Base-by-base conservation (phyloP, 164 flowering plant species). In the Paratinospora sagittata region DNA sequence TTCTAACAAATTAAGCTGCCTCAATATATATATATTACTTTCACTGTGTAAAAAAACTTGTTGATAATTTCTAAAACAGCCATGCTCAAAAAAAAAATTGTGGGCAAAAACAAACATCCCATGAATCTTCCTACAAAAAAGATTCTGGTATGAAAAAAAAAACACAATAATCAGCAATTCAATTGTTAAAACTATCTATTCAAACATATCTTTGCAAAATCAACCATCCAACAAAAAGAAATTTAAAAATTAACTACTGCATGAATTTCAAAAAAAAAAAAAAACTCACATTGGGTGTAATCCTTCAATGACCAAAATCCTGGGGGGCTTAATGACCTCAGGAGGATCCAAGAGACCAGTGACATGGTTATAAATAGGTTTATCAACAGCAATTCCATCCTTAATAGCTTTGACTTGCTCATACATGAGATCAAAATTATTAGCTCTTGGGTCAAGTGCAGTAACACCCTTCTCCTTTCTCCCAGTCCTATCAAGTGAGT, bases 391-490 rank as follows among this genome's bases (percentile, higher is more conserved):
- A 52, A 80, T 72, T 0, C 97, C 98, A 6, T 82, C 82, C 75
- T 94, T 94, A 9, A 94, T 39, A 64, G 93, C 91, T 81, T 94
- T 94, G 65, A 94, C 98, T 70, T 94, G 98, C 68, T 90, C 91
- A 80, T 90, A 94, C 98, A 94, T 94, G 66, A 94, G 89, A 75
- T 92, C 98, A 75, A 94, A 94, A 49, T 94, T 68, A 68, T 94
- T 94, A 67, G 98, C 98, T 82, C 84, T 88, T 58, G 98, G 98
- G 79, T 94, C 98, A 63, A 94, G 88, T 10, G 98, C 98, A 36
- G 98, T 94, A 30, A 94, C 98, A 3, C 97, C 97, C 71, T 94
- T 84, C 76, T 85, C 85, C 63, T 94, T 94, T 81, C 97, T 87
- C 24, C 98, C 98, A 16, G 85, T 89, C 61, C 98, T 84, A 63